Percentiles rank a stretch among this genome's conserved stretches.
These are phyloP conservation scores for Zygnema cylindricum DNA, from an alignment of 139 green algal genomes.

Conservation along the genomic window DNA sequence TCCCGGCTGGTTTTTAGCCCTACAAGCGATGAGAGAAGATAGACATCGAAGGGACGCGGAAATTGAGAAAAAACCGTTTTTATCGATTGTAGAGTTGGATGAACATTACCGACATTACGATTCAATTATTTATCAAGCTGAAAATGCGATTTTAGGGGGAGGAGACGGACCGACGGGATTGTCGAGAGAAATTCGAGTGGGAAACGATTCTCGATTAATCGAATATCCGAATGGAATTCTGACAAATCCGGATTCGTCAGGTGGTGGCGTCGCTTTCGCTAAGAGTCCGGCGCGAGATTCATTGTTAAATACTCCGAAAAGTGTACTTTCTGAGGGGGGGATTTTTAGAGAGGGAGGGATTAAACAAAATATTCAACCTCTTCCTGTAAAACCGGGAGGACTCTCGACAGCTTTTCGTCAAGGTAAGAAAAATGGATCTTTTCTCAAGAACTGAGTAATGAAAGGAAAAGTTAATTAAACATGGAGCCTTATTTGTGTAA, in stretches of 20 bases:
- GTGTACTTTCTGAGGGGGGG: neutral
- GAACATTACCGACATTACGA: conserved; percentile 21
- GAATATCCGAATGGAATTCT: neutral
- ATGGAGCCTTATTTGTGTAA: no score
- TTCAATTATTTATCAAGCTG: conserved; percentile 10
- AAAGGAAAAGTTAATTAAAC: no score
- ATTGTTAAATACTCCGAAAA: neutral
- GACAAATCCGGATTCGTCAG: no score
- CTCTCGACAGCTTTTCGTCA: neutral
- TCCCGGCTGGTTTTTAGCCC: neutral
- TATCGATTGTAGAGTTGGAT: conserved; percentile 7
- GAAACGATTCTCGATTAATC: neutral
- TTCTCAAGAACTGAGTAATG: no score
- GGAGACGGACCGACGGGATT: conserved; percentile 6
- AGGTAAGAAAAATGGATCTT: no score
- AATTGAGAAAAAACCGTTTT: conserved; percentile 20
- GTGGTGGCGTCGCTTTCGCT: no score
- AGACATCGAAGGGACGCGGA: neutral
- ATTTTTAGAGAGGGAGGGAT: neutral
- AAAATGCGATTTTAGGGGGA: conserved; percentile 5
- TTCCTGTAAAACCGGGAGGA: neutral
- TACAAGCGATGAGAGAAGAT: neutral
- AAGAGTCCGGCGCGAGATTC: conserved; percentile 1
- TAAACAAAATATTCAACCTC: neutral
- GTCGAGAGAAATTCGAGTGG: neutral